These are phyloP conservation scores for Fragaria ananassa DNA, from an alignment of 306 rosid species.

Conservation along the genomic window DNA sequence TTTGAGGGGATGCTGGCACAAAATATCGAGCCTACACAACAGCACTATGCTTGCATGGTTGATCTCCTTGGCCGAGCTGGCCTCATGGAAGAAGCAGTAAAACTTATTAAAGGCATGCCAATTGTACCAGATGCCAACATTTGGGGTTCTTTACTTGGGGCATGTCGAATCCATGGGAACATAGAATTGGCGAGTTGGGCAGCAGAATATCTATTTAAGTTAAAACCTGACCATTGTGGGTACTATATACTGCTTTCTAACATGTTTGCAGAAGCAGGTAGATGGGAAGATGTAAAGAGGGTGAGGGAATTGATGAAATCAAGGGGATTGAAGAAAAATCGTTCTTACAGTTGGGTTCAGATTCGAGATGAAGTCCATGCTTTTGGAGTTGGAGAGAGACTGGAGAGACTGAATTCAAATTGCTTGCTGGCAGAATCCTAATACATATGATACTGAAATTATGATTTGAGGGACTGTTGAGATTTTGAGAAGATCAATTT, in stretches of 20 bases:
- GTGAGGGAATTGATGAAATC: constrained; percentile 80
- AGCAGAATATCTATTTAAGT: constrained; percentile 65
- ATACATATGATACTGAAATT: neutral
- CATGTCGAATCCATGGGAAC: constrained; percentile 74
- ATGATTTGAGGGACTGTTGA: neutral
- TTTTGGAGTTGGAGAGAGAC: constrained; percentile 62
- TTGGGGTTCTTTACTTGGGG: constrained; percentile 94
- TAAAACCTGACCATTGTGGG: constrained; percentile 75
- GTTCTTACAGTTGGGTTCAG: constrained; percentile 84
- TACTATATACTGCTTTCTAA: constrained; percentile 84
- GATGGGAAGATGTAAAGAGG: constrained; percentile 79
- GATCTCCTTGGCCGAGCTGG: constrained; percentile 92
- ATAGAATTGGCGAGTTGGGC: constrained; percentile 71
- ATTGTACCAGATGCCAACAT: constrained; percentile 62
- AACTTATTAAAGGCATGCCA: constrained; percentile 58
- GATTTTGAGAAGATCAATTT: neutral
- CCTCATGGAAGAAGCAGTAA: constrained; percentile 62
- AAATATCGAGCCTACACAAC: constrained; percentile 58
- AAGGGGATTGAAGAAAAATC: constrained; percentile 68
- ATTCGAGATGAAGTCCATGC: constrained; percentile 51
- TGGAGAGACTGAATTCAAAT: constrained; percentile 41
- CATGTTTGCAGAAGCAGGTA: constrained; percentile 85
- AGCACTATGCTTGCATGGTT: constrained; percentile 84
- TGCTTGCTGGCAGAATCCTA: constrained; percentile 35
- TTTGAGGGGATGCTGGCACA: constrained; percentile 50